Evolutionary conservation across 2,329 filamentous ascomycete species (phyloP), one percentile per base, ranked within the genome.

Genomic region (Fusarium denticulatum): DNA sequence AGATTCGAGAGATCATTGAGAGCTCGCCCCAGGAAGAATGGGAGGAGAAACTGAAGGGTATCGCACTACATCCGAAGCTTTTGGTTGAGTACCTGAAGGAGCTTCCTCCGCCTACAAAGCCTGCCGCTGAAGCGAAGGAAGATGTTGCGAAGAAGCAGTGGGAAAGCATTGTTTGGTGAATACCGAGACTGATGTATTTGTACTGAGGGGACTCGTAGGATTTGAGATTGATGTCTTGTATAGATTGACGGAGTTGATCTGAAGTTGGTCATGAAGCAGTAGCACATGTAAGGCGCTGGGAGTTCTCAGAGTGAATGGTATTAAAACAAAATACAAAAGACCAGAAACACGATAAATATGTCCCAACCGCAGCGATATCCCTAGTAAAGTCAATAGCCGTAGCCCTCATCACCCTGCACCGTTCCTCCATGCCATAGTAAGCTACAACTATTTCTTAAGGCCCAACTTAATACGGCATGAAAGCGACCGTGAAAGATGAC

Each of bases 1-100:
- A 72, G 50, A 75, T 79, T 36, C 73, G 78, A 7, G 22, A 64
- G 2, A 67, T 75, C 36, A 72, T 79, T 14, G 60, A 63, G 5
- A 58, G n/a, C 1, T 47, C 45, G 3, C 32, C 62, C 1, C 20
- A 28, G 2, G 57, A 69, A 4, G 52, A 36, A 14, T 50, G 32
- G 36, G 66, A 32, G 37, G 39, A 28, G 46, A 68, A 24, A 3
- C 12, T 76, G 2, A 22, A 30, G 15, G 49, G 61, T 4, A 20
- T 66, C 3, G 68, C 74, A 1, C 53, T 78, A 2, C 53, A 64
- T 7, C 50, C 69, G 2, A 37, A 55, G 8, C 18, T 77, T 6
- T 47, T 79, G 24, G n/a, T 66, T 3, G 37, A 60, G 18, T 74
- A 67, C 14, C 12, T 74, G 3, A 47, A 64, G 15, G 30, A 60